phyloP scores from a whole-genome alignment of 2,329 filamentous ascomycete species.

The Pseudogymnoascus sp. region DNA sequence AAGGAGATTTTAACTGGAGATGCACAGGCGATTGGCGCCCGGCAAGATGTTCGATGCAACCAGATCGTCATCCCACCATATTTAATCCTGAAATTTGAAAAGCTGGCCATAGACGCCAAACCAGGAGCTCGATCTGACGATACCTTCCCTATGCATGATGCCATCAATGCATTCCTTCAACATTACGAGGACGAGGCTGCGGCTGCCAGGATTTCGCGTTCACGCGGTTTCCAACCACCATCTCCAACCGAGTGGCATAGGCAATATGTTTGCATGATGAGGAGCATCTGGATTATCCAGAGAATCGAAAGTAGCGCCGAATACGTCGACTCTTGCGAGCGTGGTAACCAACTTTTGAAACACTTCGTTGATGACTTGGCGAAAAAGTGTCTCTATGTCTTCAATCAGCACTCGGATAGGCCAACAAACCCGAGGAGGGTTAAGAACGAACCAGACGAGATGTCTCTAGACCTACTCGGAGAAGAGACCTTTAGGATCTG shows the following conservation, averaged over 20 bases:
- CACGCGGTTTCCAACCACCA: background rate
- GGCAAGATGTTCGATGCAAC: background rate
- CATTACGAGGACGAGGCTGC: constrained; percentile 1
- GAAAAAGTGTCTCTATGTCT: constrained; percentile 3
- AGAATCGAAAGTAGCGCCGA: background rate
- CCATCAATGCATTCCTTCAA: constrained; percentile 9
- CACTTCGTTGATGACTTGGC: constrained; percentile 7
- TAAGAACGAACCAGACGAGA: constrained; percentile 5
- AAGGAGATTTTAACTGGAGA: background rate
- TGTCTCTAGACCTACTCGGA: background rate
- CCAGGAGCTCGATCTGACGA: background rate
- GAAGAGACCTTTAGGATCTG: constrained; percentile 8
- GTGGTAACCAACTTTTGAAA: constrained; percentile 8
- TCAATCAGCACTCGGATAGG: background rate
- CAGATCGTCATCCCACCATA: constrained; percentile 9
- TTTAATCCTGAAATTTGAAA: constrained; percentile 8
- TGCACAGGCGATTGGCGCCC: background rate
- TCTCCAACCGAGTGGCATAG: constrained; percentile 3
- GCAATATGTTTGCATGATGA: constrained; percentile 10
- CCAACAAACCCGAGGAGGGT: background rate
- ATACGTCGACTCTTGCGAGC: background rate
- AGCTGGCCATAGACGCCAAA: background rate
- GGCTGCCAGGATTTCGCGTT: background rate
- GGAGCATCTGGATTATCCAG: constrained; percentile 9
- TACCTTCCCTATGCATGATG: constrained; percentile 10